These are phyloP conservation scores for Verticillium dahliae DNA, from an alignment of 2,329 filamentous ascomycete species.

Conservation along the genomic window DNA sequence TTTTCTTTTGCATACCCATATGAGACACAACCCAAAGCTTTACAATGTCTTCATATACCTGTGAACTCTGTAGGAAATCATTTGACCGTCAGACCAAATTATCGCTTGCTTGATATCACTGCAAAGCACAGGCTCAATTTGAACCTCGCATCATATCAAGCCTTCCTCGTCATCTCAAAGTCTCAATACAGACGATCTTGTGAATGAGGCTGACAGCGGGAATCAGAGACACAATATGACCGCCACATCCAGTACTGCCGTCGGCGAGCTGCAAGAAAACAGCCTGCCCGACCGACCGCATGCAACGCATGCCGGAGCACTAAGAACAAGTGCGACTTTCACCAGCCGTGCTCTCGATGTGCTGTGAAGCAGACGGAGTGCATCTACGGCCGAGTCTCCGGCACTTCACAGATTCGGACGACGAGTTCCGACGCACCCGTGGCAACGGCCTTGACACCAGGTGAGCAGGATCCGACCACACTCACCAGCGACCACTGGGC, in stretches of 20 bases:
- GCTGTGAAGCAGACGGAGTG: not conserved
- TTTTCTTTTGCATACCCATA: not conserved
- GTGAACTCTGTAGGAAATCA: not conserved
- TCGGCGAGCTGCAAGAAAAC: not conserved
- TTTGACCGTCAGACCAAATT: not conserved
- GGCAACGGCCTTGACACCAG: not conserved
- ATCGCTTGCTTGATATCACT: not conserved
- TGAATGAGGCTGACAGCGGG: slow-evolving; percentile 1
- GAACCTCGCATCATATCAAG: too few relatives aligned
- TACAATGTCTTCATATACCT: not conserved
- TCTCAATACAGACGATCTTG: too few relatives aligned
- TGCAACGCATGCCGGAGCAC: not conserved
- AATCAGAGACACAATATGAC: not conserved
- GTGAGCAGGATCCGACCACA: not conserved
- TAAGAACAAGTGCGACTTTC: slow-evolving; percentile 3
- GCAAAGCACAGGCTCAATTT: too few relatives aligned
- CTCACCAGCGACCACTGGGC: not conserved
- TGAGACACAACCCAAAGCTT: not conserved
- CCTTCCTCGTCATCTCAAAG: too few relatives aligned
- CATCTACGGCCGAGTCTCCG: not conserved
- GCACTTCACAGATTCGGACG: not conserved
- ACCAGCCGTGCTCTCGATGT: not conserved
- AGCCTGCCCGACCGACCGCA: not conserved
- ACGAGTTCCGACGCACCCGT: not conserved
- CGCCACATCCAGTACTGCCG: slow-evolving; percentile 5